phyloP scores from a whole-genome alignment of 176 grass and related monocot genomes.

The Oryza coarctata region DNA sequence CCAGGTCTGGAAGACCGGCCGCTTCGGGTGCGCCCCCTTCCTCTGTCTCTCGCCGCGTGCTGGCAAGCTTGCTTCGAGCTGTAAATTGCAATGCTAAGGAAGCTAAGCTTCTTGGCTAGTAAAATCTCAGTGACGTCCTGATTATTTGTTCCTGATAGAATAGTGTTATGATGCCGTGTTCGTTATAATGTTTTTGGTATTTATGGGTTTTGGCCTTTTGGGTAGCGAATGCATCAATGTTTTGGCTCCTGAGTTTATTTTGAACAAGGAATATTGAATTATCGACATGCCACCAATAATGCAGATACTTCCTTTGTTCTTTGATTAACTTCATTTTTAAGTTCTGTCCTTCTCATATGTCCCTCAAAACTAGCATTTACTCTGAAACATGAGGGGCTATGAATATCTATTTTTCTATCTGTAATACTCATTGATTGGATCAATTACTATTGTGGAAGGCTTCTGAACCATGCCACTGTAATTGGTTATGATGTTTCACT shows the following conservation, averaged over 20 bases:
- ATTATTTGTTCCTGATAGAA: not conserved
- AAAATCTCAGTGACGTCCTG: not conserved
- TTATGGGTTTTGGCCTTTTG: not conserved
- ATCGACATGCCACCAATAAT: not conserved
- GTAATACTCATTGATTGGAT: not conserved
- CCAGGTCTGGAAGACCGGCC: constrained; percentile 91
- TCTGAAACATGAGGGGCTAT: not conserved
- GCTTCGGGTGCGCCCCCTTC: constrained; percentile 59
- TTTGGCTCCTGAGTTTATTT: not conserved
- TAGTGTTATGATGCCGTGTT: not conserved
- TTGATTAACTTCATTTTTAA: not conserved
- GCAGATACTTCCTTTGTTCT: not conserved
- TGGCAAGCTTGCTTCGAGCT: constrained; percentile 15
- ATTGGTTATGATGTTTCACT: not conserved
- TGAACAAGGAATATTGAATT: not conserved
- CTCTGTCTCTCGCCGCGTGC: not conserved
- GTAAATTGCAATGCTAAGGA: not conserved
- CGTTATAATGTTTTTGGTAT: not conserved
- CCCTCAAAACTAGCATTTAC: not conserved
- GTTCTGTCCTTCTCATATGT: not conserved
- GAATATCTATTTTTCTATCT: not conserved
- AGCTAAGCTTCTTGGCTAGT: not conserved
- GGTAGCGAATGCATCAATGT: not conserved
- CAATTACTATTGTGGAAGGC: not conserved
- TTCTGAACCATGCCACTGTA: constrained; percentile 3